phyloP scores from a whole-genome alignment of 2,329 filamentous ascomycete species.

The Colletotrichum sp. region DNA sequence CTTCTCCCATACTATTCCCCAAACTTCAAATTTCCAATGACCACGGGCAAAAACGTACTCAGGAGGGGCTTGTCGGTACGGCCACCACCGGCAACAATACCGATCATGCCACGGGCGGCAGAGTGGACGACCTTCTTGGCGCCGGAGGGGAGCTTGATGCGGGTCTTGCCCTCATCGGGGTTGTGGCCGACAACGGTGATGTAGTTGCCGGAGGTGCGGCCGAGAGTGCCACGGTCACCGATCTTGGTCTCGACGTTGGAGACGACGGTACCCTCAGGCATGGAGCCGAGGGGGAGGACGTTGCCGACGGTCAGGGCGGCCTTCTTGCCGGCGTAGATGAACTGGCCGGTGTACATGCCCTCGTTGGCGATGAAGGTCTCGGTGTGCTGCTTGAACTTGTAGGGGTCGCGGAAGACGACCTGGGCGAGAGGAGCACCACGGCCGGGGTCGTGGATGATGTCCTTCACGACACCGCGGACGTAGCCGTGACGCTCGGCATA shows the following conservation, averaged over 20 bases:
- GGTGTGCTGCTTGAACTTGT: constrained; percentile 96
- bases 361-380: constrained; percentile 99
- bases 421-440: constrained; percentile 97
- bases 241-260: constrained; percentile 99
- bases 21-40: not conserved
- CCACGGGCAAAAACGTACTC: constrained; percentile 61
- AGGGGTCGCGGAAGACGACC: constrained; percentile 96
- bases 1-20: not conserved
- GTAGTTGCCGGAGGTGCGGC: constrained; percentile 99
- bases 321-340: constrained; percentile 99
- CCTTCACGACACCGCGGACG: constrained; percentile 95
- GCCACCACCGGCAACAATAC: constrained; percentile 98
- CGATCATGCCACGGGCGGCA: constrained; percentile 95
- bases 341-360: constrained; percentile 99
- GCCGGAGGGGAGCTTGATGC: constrained; percentile 98
- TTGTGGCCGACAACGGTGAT: constrained; percentile 98
- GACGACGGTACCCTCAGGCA: constrained; percentile 99
- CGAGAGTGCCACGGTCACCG: constrained; percentile 94
- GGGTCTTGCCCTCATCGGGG: constrained; percentile 98
- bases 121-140: constrained; percentile 99
- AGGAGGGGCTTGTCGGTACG: constrained; percentile 99
- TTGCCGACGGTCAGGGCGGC: constrained; percentile 96
- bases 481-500: constrained; percentile 98
- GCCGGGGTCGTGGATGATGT: constrained; percentile 98
- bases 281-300: constrained; percentile 90